Percentiles rank a stretch among this genome's conserved stretches.
Evolutionary conservation across 306 rosid genomes (phyloP).

Genomic region (Dalbergia cochinchinensis): DNA sequence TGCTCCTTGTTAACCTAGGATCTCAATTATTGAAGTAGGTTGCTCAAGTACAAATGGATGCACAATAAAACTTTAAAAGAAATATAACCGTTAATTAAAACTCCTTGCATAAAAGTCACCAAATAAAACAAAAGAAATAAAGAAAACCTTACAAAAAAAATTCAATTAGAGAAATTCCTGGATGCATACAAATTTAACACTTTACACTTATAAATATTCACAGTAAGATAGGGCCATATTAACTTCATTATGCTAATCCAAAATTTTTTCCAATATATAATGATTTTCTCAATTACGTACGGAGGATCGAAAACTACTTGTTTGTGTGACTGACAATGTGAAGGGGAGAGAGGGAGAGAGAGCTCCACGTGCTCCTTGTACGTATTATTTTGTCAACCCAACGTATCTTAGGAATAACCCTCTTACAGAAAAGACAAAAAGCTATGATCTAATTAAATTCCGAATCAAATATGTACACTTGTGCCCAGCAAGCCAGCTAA

Average conservation of each 20-base stretch:
- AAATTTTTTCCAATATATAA: too few species aligned
- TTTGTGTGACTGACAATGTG: not conserved
- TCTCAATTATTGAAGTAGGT: constrained; percentile 34
- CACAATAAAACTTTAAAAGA: not conserved
- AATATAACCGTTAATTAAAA: not conserved
- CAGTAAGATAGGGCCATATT: too few species aligned
- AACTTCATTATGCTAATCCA: too few species aligned
- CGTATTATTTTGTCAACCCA: constrained; percentile 33
- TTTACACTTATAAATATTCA: too few species aligned
- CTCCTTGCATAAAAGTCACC: not conserved
- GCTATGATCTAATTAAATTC: constrained; percentile 26
- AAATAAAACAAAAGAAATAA: not conserved
- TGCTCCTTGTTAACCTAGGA: constrained; percentile 40
- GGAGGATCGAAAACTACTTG: too few species aligned
- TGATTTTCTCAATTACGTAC: too few species aligned
- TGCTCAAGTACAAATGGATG: not conserved
- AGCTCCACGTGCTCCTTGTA: not conserved
- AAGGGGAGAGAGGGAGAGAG: not conserved
- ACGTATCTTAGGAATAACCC: not conserved
- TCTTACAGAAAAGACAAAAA: constrained; percentile 13
- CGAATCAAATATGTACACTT: constrained; percentile 10
- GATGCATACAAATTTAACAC: too few species aligned
- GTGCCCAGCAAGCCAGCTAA: constrained; percentile 32
- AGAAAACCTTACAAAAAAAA: too few species aligned
- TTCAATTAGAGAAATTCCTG: too few species aligned